Conservation (phyloP, 108 stramenopile genomes). For the Skeletonema potamos region DNA sequence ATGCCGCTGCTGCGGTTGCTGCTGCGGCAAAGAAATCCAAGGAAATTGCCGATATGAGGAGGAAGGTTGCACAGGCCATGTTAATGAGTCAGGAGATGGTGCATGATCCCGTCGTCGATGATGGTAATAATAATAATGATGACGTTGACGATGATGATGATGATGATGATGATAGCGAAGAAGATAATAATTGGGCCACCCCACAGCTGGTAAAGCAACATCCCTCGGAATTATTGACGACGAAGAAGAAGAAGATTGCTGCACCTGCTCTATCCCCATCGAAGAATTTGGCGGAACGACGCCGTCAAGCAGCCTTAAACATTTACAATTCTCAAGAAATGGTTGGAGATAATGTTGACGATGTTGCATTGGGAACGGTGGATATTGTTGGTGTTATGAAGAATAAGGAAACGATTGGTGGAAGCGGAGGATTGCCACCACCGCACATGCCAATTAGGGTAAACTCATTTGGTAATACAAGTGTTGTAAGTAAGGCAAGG, state of each 20-base stretch:
- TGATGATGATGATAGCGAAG: neutral
- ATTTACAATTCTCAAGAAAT: conserved; percentile 45
- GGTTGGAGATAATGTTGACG: conserved; percentile 48
- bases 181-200: neutral
- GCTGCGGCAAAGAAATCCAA: conserved; percentile 21
- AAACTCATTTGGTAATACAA: conserved; percentile 4
- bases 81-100: conserved; percentile 44
- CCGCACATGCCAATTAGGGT: neutral
- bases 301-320: conserved; percentile 35
- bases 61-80: conserved; percentile 45
- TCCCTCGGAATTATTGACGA: neutral
- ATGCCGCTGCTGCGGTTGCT: neutral
- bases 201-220: neutral
- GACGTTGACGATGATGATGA: neutral
- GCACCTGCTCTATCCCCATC: neutral
- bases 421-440: neutral
- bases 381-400: conserved; percentile 22
- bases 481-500: conserved; percentile 12
- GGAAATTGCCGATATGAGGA: conserved; percentile 31
- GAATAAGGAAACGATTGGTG: conserved; percentile 1
- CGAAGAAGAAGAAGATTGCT: neutral
- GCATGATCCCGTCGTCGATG: conserved; percentile 25
- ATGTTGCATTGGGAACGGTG: conserved; percentile 31
- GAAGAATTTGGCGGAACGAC: conserved; percentile 8
- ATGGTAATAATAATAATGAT: neutral